These are phyloP conservation scores for Solanum lycopersicoides DNA, from an alignment of 257 asterid genomes.

Conservation along the genomic window DNA sequence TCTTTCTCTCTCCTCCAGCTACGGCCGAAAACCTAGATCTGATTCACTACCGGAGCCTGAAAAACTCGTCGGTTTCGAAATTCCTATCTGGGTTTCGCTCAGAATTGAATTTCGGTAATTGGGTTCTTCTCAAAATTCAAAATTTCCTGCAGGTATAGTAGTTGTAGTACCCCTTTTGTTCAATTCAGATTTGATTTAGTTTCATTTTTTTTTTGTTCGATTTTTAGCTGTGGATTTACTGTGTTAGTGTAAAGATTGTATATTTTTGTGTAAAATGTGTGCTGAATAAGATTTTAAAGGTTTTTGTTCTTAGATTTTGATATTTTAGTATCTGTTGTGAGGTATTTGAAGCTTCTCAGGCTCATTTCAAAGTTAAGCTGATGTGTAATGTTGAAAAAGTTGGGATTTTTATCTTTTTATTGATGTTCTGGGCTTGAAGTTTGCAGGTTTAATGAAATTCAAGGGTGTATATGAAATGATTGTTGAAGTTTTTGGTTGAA, in stretches of 20 bases:
- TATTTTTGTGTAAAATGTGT: not conserved
- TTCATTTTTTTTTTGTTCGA: not conserved
- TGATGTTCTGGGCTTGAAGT: not conserved
- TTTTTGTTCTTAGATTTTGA: not conserved
- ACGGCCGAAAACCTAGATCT: slow-evolving; percentile 56
- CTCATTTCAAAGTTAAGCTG: not conserved
- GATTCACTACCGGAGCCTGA: slow-evolving; percentile 23
- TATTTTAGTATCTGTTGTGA: not conserved
- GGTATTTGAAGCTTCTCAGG: not conserved
- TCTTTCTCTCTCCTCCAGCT: slow-evolving; percentile 13
- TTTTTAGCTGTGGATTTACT: not conserved
- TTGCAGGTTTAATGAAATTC: not conserved
- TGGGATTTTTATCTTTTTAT: not conserved
- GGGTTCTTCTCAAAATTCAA: not conserved
- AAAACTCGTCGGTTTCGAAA: not conserved
- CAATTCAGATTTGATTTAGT: not conserved
- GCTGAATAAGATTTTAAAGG: not conserved
- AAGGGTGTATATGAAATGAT: not conserved
- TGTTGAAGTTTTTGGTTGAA: not conserved
- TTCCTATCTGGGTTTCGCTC: not conserved
- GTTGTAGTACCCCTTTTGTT: not conserved
- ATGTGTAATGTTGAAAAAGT: not conserved
- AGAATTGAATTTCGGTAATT: not conserved
- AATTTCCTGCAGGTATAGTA: not conserved
- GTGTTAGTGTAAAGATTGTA: not conserved